Evolutionary conservation across 805 yeast species (phyloP).

Genomic region (Zygosaccharomyces bisporus): DNA sequence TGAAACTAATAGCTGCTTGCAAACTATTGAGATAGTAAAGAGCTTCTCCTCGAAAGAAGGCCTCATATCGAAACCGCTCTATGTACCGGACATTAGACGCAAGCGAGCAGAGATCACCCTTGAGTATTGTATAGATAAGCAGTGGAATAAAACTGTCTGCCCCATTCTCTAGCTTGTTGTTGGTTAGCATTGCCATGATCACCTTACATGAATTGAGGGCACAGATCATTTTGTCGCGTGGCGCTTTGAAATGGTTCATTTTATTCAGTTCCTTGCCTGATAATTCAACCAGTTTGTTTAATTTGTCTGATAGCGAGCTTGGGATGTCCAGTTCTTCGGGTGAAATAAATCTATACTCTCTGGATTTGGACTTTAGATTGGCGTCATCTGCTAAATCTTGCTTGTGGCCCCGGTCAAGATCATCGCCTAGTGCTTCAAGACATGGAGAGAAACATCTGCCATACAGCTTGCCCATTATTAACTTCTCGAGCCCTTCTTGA

Average conservation of each 20-base stretch:
- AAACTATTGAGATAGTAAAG: conserved; percentile 88
- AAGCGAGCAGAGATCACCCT: conserved; percentile 60
- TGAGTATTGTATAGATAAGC: conserved; percentile 71
- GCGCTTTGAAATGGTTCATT: conserved; percentile 81
- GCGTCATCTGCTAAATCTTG: conserved; percentile 63
- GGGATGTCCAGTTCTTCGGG: conserved; percentile 78
- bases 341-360: conserved; percentile 66
- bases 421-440: conserved; percentile 35
- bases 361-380: conserved; percentile 47
- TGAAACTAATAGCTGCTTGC: conserved; percentile 81
- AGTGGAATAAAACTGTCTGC: conserved; percentile 95
- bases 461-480: conserved; percentile 84
- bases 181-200: conserved; percentile 79
- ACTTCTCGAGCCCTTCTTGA: conserved; percentile 86
- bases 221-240: conserved; percentile 91
- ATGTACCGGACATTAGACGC: conserved; percentile 79
- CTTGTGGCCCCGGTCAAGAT: conserved; percentile 51
- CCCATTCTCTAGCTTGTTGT: conserved; percentile 59
- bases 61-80: conserved; percentile 74
- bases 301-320: conserved; percentile 43
- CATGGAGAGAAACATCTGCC: conserved; percentile 74
- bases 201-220: conserved; percentile 88
- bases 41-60: conserved; percentile 79
- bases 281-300: conserved; percentile 54
- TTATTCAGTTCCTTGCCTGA: conserved; percentile 74